Conservation (phyloP, 257 asterid species). For the Voacanga thouarsii region DNA sequence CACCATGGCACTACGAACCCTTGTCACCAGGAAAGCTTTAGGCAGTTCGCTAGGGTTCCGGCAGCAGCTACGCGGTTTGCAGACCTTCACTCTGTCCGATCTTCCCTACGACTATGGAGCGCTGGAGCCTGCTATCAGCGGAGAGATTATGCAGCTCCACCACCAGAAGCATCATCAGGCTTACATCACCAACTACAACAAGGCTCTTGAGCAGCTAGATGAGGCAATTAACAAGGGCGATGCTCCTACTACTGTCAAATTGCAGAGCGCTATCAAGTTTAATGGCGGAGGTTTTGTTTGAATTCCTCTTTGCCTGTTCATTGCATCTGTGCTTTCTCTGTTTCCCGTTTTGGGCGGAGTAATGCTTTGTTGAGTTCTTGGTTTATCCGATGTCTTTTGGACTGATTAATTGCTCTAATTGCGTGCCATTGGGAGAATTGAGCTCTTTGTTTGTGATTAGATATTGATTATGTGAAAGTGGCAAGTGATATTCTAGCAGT, state of each 20-base stretch:
- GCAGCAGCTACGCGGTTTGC: constrained; percentile 48
- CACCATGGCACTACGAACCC: constrained; percentile 65
- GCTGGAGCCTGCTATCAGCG: constrained; percentile 82
- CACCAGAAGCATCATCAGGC: constrained; percentile 97
- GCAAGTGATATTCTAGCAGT: not conserved
- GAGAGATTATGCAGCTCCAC: constrained; percentile 90
- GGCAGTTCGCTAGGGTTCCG: constrained; percentile 30
- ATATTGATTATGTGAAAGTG: not conserved
- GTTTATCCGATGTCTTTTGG: not conserved
- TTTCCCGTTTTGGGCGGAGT: not conserved
- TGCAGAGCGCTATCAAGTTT: constrained; percentile 89
- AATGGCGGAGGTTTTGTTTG: constrained; percentile 83
- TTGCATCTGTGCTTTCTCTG: not conserved
- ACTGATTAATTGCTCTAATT: not conserved
- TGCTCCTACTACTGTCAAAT: constrained; percentile 58
- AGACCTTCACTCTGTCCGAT: constrained; percentile 75
- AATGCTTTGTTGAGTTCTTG: not conserved
- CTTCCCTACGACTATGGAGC: constrained; percentile 86
- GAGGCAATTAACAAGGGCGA: constrained; percentile 68
- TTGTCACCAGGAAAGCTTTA: constrained; percentile 35
- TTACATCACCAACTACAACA: constrained; percentile 83
- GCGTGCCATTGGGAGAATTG: not conserved
- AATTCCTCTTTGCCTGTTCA: not conserved
- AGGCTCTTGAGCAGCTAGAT: constrained; percentile 82
- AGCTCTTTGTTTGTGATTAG: not conserved